Base-by-base conservation (phyloP, 176 grass and related monocot genomes). In the Eragrostis nindensis region DNA sequence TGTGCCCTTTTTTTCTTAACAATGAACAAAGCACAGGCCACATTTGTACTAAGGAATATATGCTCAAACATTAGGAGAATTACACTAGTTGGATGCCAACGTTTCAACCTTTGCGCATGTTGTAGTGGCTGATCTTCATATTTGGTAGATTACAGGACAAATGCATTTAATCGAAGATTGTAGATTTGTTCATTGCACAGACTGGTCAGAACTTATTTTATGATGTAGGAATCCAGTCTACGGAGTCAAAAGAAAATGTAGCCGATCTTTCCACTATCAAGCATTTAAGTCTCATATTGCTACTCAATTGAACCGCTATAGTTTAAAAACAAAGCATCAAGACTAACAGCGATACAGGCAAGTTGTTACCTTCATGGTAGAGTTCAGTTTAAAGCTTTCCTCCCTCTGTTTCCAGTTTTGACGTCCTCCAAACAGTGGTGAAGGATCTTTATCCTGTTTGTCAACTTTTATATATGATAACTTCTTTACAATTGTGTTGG, bases 331-430 rank as follows among this genome's bases (percentile, higher is more conserved):
- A 48, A 42, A 76, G 3, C 54, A 65, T 1, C 11, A 68, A 64
- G 2, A 13, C 16, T 68, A 32, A 26, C 55, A 44, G 66, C 1
- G 7, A 36, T 27, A 5, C 77, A 86, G 48, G 7, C 18, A 77
- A 45, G 3, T 13, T 10, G 42, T 52, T 83, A 93, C 96, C 96
- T 95, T 95, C 96, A 95, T 95, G 40, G 90, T 89, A 78, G 79
- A 61, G 76, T 93, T 98, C 65, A 98, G 56, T 54, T 95, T 90
- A 75, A 95, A 95, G 74, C 88, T 95, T 13, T 90, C 79, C 76
- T 93, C 96, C 71, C 96, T 91, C 76, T 93, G 90, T 48, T 79
- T 70, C 92, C 96, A 95, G 84, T 36, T 91, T 61, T 99, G 88
- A 46, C 80, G 86, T 55, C 96, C 96, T 59, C 96, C 96, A 77